Base-by-base conservation (phyloP, 2,329 filamentous ascomycete species). In the Pestalotiopsis sp. region DNA sequence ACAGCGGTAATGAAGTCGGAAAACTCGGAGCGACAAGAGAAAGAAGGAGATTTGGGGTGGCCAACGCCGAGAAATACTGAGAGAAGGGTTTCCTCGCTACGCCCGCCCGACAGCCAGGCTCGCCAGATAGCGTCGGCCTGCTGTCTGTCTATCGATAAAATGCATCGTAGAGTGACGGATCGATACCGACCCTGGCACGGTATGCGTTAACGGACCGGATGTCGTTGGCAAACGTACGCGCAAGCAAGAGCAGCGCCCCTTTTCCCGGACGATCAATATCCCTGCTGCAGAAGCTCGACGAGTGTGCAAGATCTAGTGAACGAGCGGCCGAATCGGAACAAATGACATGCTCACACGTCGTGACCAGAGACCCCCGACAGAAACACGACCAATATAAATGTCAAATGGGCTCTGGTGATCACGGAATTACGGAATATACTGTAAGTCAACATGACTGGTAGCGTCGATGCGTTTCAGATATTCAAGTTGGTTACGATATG, bases 251-350 rank as follows among this genome's bases (percentile, higher is more conserved):
- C 27, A 62, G 31, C 25, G 36, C 59, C 31, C 59, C 57, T 23
- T 62, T 39, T 62, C n/a, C 27, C 38, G 20, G 36, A 62, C 31
- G 59, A 62, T 62, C 31, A 62, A 20, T 14, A 62, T 62, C 59
- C 59, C 31, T 62, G 59, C 59, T 20, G 36, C 59, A 38, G n/a
- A 39, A 36, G 31, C 31, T 36, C 31, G 31, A 36, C 31, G 31
- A 36, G 31, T 36, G 31, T 36, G 31, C 31, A 20, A 17, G 20
- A 39, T 17, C n/a, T 39, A 36, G 27, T 17, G 59, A 62, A 20
- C 27, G 31, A n/a, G 27, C 27, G 59, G 25, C 31, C 25, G 38
- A 38, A 20, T 39, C 59, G 45, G 45, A 52, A 62, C 59, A 14
- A 36, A 39, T 27, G 20, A 62, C 31, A 39, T 36, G 27, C 17